Evolutionary conservation across 768 basidiomycete species (phyloP).

Genomic region (Calocera cornea): DNA sequence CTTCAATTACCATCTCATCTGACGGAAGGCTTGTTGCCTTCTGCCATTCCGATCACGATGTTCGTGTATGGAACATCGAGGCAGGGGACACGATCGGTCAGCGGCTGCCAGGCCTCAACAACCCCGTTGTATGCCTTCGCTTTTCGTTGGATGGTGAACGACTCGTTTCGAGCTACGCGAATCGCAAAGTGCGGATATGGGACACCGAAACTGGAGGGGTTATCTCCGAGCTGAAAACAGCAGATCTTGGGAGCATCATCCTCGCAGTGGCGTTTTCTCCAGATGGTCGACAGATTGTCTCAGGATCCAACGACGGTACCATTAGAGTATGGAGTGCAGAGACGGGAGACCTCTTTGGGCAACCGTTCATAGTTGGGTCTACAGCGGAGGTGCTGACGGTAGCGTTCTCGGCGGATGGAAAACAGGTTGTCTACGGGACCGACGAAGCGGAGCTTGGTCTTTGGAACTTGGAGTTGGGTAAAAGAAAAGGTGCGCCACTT

Average conservation of each 20-base stretch:
- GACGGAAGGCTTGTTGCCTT: no score
- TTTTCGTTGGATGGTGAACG: no score
- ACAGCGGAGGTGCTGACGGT: not conserved
- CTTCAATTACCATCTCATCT: no score
- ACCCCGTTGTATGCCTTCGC: not conserved
- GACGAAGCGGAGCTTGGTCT: not conserved
- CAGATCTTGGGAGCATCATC: no score
- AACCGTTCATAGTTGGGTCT: not conserved
- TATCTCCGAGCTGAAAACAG: no score
- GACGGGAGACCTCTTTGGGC: not conserved
- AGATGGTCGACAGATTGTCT: constrained; percentile 11
- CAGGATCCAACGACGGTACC: constrained; percentile 6
- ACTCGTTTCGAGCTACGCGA: no score
- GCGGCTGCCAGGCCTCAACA: not conserved
- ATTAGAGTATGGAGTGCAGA: constrained; percentile 7
- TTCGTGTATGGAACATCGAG: no score
- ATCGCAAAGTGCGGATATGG: no score
- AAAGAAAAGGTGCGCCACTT: no score
- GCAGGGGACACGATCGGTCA: not conserved
- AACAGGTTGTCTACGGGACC: not conserved
- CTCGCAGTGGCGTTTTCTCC: not conserved
- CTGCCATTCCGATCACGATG: no score
- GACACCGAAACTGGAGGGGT: no score
- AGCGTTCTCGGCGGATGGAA: constrained; percentile 8
- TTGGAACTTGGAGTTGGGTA: not conserved